phyloP scores from a whole-genome alignment of 805 yeast species.

The Lipomyces oligophaga region DNA sequence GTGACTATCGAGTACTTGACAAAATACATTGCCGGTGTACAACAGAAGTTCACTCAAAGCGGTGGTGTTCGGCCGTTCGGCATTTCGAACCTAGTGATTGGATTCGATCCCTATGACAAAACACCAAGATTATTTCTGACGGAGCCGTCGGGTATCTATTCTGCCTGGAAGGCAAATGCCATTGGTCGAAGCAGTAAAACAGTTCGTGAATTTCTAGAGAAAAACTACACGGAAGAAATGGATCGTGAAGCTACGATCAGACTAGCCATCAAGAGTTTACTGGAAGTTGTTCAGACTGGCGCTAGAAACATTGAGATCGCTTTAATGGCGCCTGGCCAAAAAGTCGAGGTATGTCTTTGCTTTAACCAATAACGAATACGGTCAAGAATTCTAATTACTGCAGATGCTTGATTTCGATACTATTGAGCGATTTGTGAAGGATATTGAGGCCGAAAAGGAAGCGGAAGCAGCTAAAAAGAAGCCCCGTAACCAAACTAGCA shows the following conservation, averaged over 20 bases:
- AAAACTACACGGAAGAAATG: conserved; percentile 63
- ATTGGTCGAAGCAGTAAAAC: conserved; percentile 94
- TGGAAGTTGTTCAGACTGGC: conserved; percentile 97
- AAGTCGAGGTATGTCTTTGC: conserved; percentile 42
- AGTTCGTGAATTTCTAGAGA: conserved; percentile 91
- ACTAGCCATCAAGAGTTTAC: conserved; percentile 76
- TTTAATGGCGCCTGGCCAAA: conserved; percentile 67
- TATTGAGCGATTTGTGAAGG: conserved; percentile 68
- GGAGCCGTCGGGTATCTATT: conserved; percentile 95
- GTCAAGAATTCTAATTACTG: not conserved
- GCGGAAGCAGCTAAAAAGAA: conserved; percentile 76
- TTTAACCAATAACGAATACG: not conserved
- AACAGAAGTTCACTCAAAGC: conserved; percentile 92
- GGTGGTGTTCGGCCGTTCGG: conserved; percentile 99
- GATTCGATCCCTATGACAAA: conserved; percentile 82
- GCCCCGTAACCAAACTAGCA: conserved; percentile 16
- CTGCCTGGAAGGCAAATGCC: conserved; percentile 97
- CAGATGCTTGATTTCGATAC: conserved; percentile 59
- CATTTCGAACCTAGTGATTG: conserved; percentile 89
- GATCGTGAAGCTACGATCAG: conserved; percentile 68
- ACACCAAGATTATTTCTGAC: conserved; percentile 86
- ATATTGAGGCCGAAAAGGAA: conserved; percentile 83
- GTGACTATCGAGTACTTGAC: conserved; percentile 89
- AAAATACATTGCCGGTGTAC: conserved; percentile 94
- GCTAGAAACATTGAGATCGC: conserved; percentile 94